These are phyloP conservation scores for Phanerodontia chrysosporium DNA, from an alignment of 768 basidiomycete genomes.

Conservation along the genomic window DNA sequence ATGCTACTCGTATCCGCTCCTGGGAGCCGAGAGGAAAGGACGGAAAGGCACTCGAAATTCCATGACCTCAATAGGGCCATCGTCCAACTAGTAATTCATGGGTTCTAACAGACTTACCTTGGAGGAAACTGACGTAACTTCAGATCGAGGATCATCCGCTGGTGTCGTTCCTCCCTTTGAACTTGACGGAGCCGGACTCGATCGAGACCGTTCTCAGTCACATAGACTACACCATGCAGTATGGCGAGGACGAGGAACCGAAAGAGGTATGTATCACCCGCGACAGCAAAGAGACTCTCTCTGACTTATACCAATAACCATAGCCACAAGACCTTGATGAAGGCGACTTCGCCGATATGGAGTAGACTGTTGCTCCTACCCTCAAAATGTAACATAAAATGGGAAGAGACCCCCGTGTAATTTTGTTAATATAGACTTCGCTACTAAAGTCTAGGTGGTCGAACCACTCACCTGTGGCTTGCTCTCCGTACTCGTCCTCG, in stretches of 20 bases:
- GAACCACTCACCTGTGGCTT: no score
- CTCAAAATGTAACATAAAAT: background rate
- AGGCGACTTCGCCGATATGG: slow-evolving; percentile 81
- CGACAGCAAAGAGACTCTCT: background rate
- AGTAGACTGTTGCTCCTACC: slow-evolving; percentile 31
- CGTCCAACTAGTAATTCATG: slow-evolving; percentile 73
- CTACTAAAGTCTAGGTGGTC: background rate
- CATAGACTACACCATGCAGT: slow-evolving; percentile 98
- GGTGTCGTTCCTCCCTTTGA: slow-evolving; percentile 93
- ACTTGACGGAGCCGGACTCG: slow-evolving; percentile 86
- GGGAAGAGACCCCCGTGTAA: background rate
- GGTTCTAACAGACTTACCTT: background rate
- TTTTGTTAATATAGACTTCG: background rate
- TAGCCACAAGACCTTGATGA: slow-evolving; percentile 92
- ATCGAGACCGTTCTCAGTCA: slow-evolving; percentile 89
- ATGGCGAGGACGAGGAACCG: slow-evolving; percentile 97
- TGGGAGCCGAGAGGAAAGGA: slow-evolving; percentile 49
- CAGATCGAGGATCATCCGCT: slow-evolving; percentile 99
- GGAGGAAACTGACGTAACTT: background rate
- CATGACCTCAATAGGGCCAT: slow-evolving; percentile 94
- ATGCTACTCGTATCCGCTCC: slow-evolving; percentile 68
- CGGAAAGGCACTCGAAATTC: slow-evolving; percentile 69
- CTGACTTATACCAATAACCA: slow-evolving; percentile 1
- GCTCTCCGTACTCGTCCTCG: background rate
- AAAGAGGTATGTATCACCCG: slow-evolving; percentile 79